Percentiles rank a stretch among this genome's conserved stretches.
phyloP scores from a whole-genome alignment of 306 rosid genomes.

The Cucurbita ficifolia region DNA sequence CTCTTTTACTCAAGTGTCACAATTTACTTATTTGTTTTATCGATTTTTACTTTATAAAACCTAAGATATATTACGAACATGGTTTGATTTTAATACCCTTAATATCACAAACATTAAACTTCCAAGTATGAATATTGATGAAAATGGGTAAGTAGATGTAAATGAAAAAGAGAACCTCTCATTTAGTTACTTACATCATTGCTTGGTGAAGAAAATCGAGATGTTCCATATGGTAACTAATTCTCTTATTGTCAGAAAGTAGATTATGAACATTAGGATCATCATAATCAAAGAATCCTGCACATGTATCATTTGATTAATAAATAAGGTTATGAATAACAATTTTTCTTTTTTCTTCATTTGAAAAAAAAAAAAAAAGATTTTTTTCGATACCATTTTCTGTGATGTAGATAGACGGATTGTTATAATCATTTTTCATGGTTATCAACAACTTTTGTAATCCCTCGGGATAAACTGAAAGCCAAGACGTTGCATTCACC shows the following conservation, averaged over 20 bases:
- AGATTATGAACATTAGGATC: background rate
- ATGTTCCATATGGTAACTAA: background rate
- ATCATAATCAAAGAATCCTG: background rate
- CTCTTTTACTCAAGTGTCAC: too few relatives aligned
- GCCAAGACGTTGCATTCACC: background rate
- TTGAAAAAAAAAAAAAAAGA: background rate
- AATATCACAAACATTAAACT: too few relatives aligned
- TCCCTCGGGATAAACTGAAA: background rate
- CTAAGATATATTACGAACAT: too few relatives aligned
- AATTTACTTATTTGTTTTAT: too few relatives aligned
- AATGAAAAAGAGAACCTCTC: too few relatives aligned
- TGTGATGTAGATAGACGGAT: too few relatives aligned
- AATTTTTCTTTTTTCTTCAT: background rate
- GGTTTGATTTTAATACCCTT: too few relatives aligned
- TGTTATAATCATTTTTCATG: background rate
- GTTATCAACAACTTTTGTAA: background rate
- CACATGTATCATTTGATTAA: background rate
- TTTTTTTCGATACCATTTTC: background rate
- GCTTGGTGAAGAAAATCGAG: background rate
- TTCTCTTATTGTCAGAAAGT: background rate
- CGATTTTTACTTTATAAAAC: too few relatives aligned
- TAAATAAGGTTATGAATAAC: background rate
- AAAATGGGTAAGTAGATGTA: too few relatives aligned
- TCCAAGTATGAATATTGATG: too few relatives aligned
- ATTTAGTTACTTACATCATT: background rate